Conservation (phyloP, 2,329 filamentous ascomycete genomes). For the Annulohypoxylon truncatum region DNA sequence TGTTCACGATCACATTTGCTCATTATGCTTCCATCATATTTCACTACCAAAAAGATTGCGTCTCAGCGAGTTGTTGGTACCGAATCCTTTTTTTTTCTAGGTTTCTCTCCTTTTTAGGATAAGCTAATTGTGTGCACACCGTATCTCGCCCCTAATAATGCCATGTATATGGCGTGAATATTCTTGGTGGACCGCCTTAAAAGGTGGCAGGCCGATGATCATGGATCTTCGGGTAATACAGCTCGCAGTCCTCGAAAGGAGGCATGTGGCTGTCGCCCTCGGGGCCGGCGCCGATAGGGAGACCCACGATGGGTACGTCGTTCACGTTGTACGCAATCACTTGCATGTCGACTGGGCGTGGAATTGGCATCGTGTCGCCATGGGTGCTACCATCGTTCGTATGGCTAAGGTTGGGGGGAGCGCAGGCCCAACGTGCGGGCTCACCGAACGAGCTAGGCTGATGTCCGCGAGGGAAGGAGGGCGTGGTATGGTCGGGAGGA, state of each 20-base stretch:
- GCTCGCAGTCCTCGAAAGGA: constrained; percentile 47
- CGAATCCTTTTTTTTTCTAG: neutral
- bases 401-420: constrained; percentile 3
- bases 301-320: constrained; percentile 48
- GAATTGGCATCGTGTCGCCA: no score
- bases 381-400: neutral
- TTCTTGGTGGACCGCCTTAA: neutral
- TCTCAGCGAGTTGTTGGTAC: neutral
- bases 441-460: neutral
- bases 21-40: neutral
- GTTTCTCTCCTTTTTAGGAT: neutral
- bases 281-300: constrained; percentile 57
- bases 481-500: neutral
- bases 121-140: neutral
- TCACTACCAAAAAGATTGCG: neutral
- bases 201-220: constrained; percentile 8
- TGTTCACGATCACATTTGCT: neutral
- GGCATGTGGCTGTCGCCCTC: constrained; percentile 53
- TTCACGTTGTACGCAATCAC: constrained; percentile 30
- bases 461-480: neutral
- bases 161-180: neutral
- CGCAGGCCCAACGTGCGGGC: constrained; percentile 33
- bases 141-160: neutral
- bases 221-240: constrained; percentile 17
- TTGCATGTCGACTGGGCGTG: constrained; percentile 40